Conservation (phyloP, 495 filamentous ascomycete species). For the Penicillium lagena region DNA sequence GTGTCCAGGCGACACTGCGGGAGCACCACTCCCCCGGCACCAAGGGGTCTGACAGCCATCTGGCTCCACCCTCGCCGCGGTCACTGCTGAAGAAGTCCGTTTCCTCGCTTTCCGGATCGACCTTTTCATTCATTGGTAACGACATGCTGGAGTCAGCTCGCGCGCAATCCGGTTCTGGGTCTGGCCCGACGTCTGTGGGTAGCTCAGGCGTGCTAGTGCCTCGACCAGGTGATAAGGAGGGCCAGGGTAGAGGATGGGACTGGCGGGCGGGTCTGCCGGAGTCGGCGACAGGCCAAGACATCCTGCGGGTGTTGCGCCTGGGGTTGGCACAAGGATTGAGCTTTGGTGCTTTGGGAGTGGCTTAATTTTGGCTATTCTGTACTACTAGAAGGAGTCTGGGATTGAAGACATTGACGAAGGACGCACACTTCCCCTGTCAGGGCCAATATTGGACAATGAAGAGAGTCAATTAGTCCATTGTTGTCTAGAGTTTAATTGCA, state of each 20-base stretch:
- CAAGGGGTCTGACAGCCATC: slow-evolving; percentile 30
- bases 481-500: too few relatives aligned
- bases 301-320: slow-evolving; percentile 64
- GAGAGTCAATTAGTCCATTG: too few relatives aligned
- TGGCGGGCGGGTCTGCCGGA: slow-evolving; percentile 64
- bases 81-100: slow-evolving; percentile 64
- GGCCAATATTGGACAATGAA: too few relatives aligned
- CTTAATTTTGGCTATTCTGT: slow-evolving; percentile 6
- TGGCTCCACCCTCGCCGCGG: slow-evolving; percentile 47
- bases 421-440: too few relatives aligned
- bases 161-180: slow-evolving; percentile 44
- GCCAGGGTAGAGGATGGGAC: slow-evolving; percentile 65
- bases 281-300: slow-evolving; percentile 53
- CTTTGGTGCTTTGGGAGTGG: slow-evolving; percentile 24
- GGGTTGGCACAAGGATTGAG: slow-evolving; percentile 62
- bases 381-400: not conserved
- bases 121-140: slow-evolving; percentile 65
- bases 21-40: slow-evolving; percentile 41
- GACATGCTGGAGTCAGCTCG: slow-evolving; percentile 53
- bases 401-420: too few relatives aligned
- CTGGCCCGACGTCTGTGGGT: slow-evolving; percentile 39
- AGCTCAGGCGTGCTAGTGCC: slow-evolving; percentile 51
- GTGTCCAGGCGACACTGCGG: slow-evolving; percentile 50
- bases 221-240: slow-evolving; percentile 28
- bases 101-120: slow-evolving; percentile 45